A percentile compares a stretch with the other conserved stretches of the same genome.
Evolutionary conservation across 192 early-diverging fungal species (phyloP).

Genomic region (Coemansia sp.): DNA sequence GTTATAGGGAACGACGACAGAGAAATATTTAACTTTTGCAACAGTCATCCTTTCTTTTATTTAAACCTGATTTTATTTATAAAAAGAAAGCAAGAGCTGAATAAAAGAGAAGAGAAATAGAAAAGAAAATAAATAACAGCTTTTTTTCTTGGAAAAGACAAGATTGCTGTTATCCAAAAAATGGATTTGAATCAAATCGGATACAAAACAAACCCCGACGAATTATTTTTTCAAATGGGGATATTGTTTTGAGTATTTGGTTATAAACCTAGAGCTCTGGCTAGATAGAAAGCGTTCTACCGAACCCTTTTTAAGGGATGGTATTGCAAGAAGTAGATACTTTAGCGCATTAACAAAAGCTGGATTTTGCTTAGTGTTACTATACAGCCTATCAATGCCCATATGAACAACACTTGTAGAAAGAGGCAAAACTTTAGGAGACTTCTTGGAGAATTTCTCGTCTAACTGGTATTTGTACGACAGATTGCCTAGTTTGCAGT

Average conservation of each 20-base stretch:
- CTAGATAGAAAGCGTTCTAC: not conserved
- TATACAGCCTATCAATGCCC: not conserved
- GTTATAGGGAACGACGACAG: slow-evolving; percentile 34
- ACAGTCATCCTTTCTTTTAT: not conserved
- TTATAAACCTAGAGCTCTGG: not conserved
- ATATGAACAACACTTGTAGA: not conserved
- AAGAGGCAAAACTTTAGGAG: not conserved
- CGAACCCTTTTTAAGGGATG: not conserved
- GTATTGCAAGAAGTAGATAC: not conserved
- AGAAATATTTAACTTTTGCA: slow-evolving; percentile 17
- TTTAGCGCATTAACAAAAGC: not conserved
- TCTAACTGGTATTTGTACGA: not conserved
- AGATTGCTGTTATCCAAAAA: no score
- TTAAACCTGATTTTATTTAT: not conserved
- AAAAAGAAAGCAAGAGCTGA: not conserved
- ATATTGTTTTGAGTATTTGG: not conserved
- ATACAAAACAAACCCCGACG: no score
- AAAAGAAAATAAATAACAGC: not conserved
- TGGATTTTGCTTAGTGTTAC: not conserved
- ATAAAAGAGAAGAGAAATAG: not conserved
- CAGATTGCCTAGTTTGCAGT: not conserved
- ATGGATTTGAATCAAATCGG: no score
- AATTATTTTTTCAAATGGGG: not conserved
- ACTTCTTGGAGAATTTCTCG: not conserved
- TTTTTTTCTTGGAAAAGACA: not conserved